Evolutionary conservation across 176 grass and related monocot species (phyloP), one percentile per base, ranked within the genome.

Genomic region (Rhynchospora pubera): DNA sequence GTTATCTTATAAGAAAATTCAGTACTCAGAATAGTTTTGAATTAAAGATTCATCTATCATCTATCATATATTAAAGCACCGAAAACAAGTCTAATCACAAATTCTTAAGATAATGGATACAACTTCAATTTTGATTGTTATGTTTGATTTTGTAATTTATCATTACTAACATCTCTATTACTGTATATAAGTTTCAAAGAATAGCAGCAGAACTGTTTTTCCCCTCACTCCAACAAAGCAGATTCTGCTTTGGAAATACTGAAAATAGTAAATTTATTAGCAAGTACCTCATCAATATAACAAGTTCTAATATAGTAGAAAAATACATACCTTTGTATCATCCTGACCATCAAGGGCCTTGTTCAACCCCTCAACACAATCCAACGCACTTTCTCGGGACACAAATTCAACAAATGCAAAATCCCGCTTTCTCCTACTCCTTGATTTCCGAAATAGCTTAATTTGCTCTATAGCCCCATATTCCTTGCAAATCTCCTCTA

Each of bases 371-470:
- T 89, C 91, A 7, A 97, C 84, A 83, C 94, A 97, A 87, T 77
- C 84, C 79, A 97, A 62, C 58, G 89, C 94, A 85, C 80, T 89
- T 53, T 94, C 91, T 65, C 88, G 85, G 8, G 84, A 92, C 84
- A 81, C 83, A 86, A 94, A 97, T 87, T 90, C 91, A 80, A 97
- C 88, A 88, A 97, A 94, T 85, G 84, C 85, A 89, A 77, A 78
- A 46, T 74, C 78, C 69, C 87, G 88, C 32, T 79, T 90, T 79
- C 87, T 88, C 80, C 68, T 69, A 28, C 15, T 86, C 56, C 86
- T 89, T 48, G 67, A 86, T 82, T 89, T 91, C 44, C 73, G 77
- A 65, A 83, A 79, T 85, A 94, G 16, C 78, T 80, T 63, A 82
- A 94, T 83, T 56, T 86, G 90, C 63, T 87, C 84, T 78, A 94